phyloP scores from a whole-genome alignment of 257 asterid species.

The Lycium barbarum region DNA sequence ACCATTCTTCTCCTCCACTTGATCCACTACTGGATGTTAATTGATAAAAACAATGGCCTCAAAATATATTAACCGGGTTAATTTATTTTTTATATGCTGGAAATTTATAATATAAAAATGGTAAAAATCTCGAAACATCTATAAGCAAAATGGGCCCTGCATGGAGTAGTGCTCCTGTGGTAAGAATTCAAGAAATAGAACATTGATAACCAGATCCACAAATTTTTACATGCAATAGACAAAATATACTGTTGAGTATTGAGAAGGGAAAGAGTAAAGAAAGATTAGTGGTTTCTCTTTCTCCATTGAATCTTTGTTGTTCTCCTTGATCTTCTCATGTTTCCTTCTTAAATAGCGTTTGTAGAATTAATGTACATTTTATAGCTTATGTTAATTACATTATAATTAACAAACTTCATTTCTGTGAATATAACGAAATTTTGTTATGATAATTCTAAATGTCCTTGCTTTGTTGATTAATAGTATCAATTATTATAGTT shows the following conservation, averaged over 20 bases:
- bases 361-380: background rate
- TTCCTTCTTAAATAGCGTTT: background rate
- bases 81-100: background rate
- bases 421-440: background rate
- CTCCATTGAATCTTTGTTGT: conserved; percentile 27
- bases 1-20: conserved; percentile 41
- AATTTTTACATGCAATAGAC: background rate
- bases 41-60: conserved; percentile 33
- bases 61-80: background rate
- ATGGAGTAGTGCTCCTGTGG: conserved; percentile 26
- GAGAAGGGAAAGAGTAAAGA: background rate
- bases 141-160: conserved; percentile 16
- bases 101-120: background rate
- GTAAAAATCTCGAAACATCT: background rate
- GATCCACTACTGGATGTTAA: conserved; percentile 31
- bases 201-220: conserved; percentile 30
- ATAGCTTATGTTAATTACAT: background rate
- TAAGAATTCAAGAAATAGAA: conserved; percentile 23
- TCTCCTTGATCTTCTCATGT: background rate
- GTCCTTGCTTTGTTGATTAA: background rate
- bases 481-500: too few species aligned
- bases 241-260: background rate
- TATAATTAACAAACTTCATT: background rate
- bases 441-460: too few species aligned
- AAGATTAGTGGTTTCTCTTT: conserved; percentile 32